These are phyloP conservation scores for Arbutus unedo DNA, from an alignment of 148 eudicot species.

Conservation along the genomic window DNA sequence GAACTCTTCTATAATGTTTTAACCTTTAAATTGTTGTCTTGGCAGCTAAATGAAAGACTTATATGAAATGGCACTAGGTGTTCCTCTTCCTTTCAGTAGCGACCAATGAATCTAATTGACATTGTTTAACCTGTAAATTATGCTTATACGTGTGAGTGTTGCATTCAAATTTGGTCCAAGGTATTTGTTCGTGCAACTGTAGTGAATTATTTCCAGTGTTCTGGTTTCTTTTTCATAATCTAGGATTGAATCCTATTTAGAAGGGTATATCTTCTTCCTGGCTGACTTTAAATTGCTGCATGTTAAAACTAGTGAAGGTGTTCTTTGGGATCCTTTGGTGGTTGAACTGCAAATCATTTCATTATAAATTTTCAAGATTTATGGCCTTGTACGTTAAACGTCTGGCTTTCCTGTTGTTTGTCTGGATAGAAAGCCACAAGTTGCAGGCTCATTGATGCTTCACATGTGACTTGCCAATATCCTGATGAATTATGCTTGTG, in stretches of 20 bases:
- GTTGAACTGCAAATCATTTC: slow-evolving; percentile 4
- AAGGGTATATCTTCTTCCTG: background rate
- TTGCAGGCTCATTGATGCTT: background rate
- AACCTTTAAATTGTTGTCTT: background rate
- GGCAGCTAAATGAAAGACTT: background rate
- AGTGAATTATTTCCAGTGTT: background rate
- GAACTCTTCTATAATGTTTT: background rate
- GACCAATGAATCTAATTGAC: background rate
- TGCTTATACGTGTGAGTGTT: background rate
- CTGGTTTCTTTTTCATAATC: background rate
- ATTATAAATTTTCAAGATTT: background rate
- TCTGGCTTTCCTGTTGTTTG: background rate
- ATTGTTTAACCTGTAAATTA: background rate
- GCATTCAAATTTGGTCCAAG: background rate
- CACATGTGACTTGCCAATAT: background rate
- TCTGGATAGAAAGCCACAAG: background rate
- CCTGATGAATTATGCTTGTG: background rate
- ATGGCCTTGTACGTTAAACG: background rate
- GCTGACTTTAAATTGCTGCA: background rate
- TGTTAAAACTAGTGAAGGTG: background rate
- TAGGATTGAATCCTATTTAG: background rate
- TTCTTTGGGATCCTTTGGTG: background rate
- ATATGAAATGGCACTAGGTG: background rate
- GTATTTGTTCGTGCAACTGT: background rate
- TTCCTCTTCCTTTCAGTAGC: background rate